A percentile compares a stretch with the other conserved stretches of the same genome.
Conservation (phyloP, 2,329 filamentous ascomycete species). For the Aureobasidium namibiae region DNA sequence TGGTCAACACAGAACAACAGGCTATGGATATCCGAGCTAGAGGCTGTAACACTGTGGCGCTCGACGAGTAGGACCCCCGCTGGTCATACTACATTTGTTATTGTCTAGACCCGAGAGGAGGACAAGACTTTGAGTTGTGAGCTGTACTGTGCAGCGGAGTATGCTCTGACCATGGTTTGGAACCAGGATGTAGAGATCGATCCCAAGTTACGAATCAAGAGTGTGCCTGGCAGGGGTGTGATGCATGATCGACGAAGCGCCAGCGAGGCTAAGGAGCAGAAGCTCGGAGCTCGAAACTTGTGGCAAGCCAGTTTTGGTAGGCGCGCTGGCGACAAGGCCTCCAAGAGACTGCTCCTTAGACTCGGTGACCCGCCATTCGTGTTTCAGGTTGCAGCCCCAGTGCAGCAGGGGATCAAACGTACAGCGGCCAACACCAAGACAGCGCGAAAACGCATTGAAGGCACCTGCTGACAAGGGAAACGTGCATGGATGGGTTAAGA, state of each 20-base stretch:
- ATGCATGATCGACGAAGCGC: slow-evolving; percentile 8
- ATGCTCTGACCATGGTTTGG: background rate
- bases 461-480: slow-evolving; percentile 9
- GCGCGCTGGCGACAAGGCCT: background rate
- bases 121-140: background rate
- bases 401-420: slow-evolving; percentile 10
- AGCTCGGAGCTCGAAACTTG: background rate
- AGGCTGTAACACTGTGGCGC: slow-evolving; percentile 5
- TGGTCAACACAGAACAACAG: background rate
- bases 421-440: background rate
- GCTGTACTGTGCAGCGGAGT: background rate
- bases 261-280: background rate
- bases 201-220: background rate
- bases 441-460: background rate
- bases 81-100: background rate
- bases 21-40: background rate
- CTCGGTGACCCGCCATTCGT: background rate
- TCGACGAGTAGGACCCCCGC: background rate
- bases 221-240: slow-evolving; percentile 9
- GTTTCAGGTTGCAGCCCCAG: background rate
- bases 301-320: background rate
- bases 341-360: background rate
- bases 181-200: background rate
- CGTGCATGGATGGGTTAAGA: background rate
- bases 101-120: background rate